Conservation (phyloP, 23 red algal species). For the Pyropia haitanensis region DNA sequence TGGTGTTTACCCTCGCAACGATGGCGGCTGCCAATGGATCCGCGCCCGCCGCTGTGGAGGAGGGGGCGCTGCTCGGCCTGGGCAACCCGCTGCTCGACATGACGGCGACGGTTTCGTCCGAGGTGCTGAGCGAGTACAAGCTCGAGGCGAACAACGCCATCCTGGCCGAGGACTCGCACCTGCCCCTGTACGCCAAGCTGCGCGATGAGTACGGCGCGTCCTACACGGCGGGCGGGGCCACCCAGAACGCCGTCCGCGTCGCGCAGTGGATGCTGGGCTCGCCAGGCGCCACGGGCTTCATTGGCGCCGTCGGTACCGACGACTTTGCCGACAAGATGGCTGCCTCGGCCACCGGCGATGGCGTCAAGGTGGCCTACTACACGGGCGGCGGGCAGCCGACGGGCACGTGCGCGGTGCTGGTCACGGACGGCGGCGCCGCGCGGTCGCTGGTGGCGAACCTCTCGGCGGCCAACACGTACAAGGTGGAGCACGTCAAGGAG, state of each 20-base stretch:
- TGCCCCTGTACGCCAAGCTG: slow-evolving; percentile 78
- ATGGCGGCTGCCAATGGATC: too few species aligned
- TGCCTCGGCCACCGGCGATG: slow-evolving; percentile 43
- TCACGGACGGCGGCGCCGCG: slow-evolving; percentile 57
- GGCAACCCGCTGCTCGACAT: slow-evolving; percentile 96
- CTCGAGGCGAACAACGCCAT: slow-evolving; percentile 95
- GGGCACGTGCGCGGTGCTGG: slow-evolving; percentile 90
- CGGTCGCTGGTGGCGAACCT: slow-evolving; percentile 93
- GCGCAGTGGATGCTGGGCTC: slow-evolving; percentile 92
- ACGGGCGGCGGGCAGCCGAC: slow-evolving; percentile 57
- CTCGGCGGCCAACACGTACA: slow-evolving; percentile 90
- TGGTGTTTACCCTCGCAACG: too few species aligned
- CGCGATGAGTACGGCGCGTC: slow-evolving; percentile 15
- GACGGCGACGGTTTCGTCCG: slow-evolving; percentile 40
- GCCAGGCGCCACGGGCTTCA: slow-evolving; percentile 60
- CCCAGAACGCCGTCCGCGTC: slow-evolving; percentile 93
- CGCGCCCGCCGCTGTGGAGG: slow-evolving; percentile 12
- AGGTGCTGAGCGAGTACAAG: slow-evolving; percentile 80
- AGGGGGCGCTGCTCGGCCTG: slow-evolving; percentile 82
- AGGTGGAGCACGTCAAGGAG: slow-evolving; percentile 64
- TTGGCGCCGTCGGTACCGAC: slow-evolving; percentile 89
- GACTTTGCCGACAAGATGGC: slow-evolving; percentile 88
- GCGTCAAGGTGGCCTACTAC: slow-evolving; percentile 82
- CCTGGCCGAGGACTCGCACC: slow-evolving; percentile 86
- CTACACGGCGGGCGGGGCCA: slow-evolving; percentile 94